These are phyloP conservation scores for Gossypium sturtianum DNA, from an alignment of 345 rosid genomes.

Conservation along the genomic window DNA sequence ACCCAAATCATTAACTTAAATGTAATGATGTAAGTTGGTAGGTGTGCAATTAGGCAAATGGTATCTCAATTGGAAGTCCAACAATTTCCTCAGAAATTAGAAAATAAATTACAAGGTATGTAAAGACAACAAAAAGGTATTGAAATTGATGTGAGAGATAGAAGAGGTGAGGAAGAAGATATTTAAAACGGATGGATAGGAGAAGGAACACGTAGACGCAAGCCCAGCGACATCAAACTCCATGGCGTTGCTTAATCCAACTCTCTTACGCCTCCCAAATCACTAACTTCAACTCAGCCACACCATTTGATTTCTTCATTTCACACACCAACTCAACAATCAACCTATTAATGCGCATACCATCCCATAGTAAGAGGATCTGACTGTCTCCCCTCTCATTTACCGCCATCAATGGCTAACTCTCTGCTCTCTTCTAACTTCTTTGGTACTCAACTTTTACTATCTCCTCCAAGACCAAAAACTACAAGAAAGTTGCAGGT, in stretches of 20 bases:
- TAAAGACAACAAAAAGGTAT: no score
- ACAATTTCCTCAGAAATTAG: no score
- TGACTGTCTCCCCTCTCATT: no score
- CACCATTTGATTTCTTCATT: no score
- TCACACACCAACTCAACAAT: no score
- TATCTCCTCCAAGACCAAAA: conserved; percentile 58
- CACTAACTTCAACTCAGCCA: no score
- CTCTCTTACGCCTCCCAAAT: background rate
- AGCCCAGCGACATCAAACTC: conserved; percentile 24
- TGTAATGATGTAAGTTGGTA: background rate
- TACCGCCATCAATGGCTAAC: conserved; percentile 29
- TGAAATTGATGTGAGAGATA: no score
- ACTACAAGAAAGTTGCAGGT: conserved; percentile 25
- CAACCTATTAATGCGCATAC: no score
- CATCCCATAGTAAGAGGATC: no score
- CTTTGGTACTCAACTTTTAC: conserved; percentile 30
- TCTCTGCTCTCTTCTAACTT: conserved; percentile 40
- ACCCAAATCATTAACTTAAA: background rate
- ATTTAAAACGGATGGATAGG: conserved; percentile 28
- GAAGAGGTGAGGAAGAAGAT: background rate
- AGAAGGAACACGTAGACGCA: conserved; percentile 36
- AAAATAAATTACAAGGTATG: no score
- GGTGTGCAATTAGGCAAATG: background rate
- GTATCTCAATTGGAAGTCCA: background rate
- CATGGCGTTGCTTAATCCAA: conserved; percentile 25